phyloP scores from a whole-genome alignment of 352 stramenopile genomes.

The Phytophthora parvispora region DNA sequence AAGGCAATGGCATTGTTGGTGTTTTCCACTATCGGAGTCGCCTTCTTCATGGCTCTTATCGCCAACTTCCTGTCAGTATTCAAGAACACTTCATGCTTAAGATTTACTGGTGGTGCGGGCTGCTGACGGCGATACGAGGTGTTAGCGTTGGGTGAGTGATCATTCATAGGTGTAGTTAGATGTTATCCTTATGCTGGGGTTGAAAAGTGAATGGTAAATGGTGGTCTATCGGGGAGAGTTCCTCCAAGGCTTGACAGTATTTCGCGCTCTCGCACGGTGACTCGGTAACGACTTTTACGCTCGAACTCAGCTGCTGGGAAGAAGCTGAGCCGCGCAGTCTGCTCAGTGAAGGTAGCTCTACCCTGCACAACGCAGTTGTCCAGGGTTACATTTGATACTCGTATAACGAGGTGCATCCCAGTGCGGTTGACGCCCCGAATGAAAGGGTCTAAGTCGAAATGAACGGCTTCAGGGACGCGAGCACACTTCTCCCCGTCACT shows the following conservation, averaged over 20 bases:
- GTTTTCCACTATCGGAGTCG: slow-evolving; percentile 49
- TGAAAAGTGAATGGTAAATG: slow-evolving; percentile 33
- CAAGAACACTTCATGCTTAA: slow-evolving; percentile 60
- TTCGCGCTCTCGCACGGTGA: slow-evolving; percentile 34
- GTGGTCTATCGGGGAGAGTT: slow-evolving; percentile 26
- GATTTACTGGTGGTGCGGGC: slow-evolving; percentile 67
- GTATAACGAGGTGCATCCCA: slow-evolving; percentile 33
- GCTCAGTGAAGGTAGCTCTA: slow-evolving; percentile 28
- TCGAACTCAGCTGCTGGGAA: slow-evolving; percentile 32
- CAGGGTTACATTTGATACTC: slow-evolving; percentile 33
- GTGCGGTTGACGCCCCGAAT: slow-evolving; percentile 28
- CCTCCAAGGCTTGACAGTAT: slow-evolving; percentile 36
- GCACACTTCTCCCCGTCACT: slow-evolving; percentile 21
- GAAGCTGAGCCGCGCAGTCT: slow-evolving; percentile 22
- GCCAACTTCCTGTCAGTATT: slow-evolving; percentile 76
- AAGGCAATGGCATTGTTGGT: slow-evolving; percentile 42
- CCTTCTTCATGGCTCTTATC: slow-evolving; percentile 58
- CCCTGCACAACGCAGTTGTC: slow-evolving; percentile 31
- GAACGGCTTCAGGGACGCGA: slow-evolving; percentile 17
- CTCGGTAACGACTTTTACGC: slow-evolving; percentile 28
- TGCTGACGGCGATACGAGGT: slow-evolving; percentile 46
- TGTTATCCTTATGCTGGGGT: slow-evolving; percentile 23
- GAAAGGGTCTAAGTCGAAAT: slow-evolving; percentile 32
- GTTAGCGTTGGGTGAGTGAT: not conserved
- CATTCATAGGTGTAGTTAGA: not conserved